Evolutionary conservation across 2,329 filamentous ascomycete genomes (phyloP), one percentile per base, ranked within the genome.

Genomic region (Grosmannia penicillata): DNA sequence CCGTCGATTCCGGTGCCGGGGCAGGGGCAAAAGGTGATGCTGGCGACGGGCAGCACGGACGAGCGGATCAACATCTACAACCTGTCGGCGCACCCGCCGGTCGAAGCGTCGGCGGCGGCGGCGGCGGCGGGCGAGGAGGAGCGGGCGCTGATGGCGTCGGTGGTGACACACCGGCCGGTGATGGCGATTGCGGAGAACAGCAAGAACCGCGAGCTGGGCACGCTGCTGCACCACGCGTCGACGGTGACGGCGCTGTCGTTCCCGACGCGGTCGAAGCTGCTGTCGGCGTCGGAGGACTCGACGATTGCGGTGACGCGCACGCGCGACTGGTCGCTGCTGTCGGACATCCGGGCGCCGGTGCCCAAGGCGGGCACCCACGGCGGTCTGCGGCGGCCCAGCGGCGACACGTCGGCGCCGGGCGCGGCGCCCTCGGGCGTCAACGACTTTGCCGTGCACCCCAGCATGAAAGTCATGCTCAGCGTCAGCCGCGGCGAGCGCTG

Each of bases 41-140:
- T 98, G 35, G 91, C 91, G 11, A 93, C 82, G 9, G 91, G 91
- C 48, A 81, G 82, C 57, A 93, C 84, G 19, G 91, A 98, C 59
- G 86, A 95, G 61, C 77, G 85, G 45, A 83, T 98, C 62, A 95
- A 98, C 55, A 70, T 98, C 39, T 98, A 94, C 67, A 85, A 78
- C 43, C 66, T 98, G 39, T 93, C 87, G 11, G 76, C 70, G 21
- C 74, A 76, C 48, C 74, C 74, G 38, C 75, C 70, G 42, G 69
- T 44, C 49, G 61, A 60, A 47, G 75, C 63, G 54, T 63, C 36
- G 34, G 25, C 17, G 15, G 22, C 29, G 18, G 39, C 34, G 13
- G 22, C 14, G 17, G 31, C 36, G n/a, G 33, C 14, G 9, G 28
- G 24, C 4, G 38, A 37, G 17, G 41, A 45, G 15, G 53, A 68